phyloP scores from a whole-genome alignment of 176 grass and related monocot genomes.

The Aegilops sharonensis region DNA sequence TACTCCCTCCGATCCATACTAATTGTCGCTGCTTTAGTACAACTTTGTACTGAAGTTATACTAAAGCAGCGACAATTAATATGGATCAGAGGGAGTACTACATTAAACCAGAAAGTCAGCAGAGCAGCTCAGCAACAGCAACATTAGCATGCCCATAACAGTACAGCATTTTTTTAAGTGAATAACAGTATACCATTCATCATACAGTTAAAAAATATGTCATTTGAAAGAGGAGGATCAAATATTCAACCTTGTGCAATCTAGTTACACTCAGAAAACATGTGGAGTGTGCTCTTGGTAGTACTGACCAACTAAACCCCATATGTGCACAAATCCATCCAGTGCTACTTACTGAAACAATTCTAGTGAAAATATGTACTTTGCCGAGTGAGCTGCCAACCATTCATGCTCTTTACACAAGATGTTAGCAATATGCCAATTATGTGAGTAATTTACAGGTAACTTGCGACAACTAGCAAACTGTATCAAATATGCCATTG shows the following conservation, averaged over 20 bases:
- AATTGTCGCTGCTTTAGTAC: no score
- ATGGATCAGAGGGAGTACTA: not conserved
- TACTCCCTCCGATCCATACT: no score
- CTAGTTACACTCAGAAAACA: not conserved
- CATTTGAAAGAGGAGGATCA: not conserved
- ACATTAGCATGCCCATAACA: not conserved
- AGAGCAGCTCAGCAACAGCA: not conserved
- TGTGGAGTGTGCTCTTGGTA: not conserved
- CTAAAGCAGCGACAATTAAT: no score
- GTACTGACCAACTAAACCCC: not conserved
- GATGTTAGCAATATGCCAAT: not conserved
- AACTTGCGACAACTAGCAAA: slow-evolving; percentile 26
- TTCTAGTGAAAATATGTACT: not conserved
- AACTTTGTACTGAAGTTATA: no score
- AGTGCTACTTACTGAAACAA: not conserved
- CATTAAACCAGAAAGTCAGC: slow-evolving; percentile 17
- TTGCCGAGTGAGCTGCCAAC: not conserved
- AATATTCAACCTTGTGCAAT: not conserved
- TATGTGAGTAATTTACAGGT: slow-evolving; percentile 6
- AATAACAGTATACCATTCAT: slow-evolving; percentile 6
- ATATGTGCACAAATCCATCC: not conserved
- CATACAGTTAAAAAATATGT: slow-evolving; percentile 1
- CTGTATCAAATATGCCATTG: slow-evolving; percentile 19
- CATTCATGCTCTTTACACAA: not conserved
- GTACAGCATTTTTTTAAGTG: not conserved